Conservation (phyloP, 129 eudicot genomes). For the Pittosporum tobira region DNA sequence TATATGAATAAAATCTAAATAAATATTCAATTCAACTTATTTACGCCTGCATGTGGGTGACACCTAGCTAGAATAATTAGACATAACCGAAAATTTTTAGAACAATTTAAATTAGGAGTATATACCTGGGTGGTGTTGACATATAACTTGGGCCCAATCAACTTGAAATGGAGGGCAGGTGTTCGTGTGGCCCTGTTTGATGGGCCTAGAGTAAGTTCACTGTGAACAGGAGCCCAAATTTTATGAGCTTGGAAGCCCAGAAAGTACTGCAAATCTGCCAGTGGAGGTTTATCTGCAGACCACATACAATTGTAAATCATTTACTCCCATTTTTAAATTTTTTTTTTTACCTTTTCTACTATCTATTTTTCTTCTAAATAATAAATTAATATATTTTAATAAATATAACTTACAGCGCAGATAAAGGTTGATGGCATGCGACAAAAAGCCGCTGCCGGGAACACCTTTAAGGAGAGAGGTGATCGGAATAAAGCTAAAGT, state of each 20-base stretch:
- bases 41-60: too few relatives aligned
- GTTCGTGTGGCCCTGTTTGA: conserved; percentile 35
- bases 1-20: too few relatives aligned
- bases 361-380: too few relatives aligned
- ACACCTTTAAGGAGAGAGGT: conserved; percentile 76
- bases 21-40: too few relatives aligned
- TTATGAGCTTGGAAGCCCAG: conserved; percentile 86
- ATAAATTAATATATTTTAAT: too few relatives aligned
- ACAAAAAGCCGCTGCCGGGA: conserved; percentile 81
- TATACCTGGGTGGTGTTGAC: conserved; percentile 73
- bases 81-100: too few relatives aligned
- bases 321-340: too few relatives aligned
- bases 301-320: too few relatives aligned
- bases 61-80: too few relatives aligned
- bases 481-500: conserved; percentile 73
- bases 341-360: too few relatives aligned
- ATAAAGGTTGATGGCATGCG: conserved; percentile 89
- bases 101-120: neutral
- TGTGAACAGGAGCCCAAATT: conserved; percentile 83
- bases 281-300: conserved; percentile 77
- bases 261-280: conserved; percentile 62
- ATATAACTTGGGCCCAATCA: conserved; percentile 79
- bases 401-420: conserved; percentile 65
- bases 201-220: conserved; percentile 74
- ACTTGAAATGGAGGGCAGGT: conserved; percentile 53